Percentiles rank a stretch among this genome's conserved stretches.
phyloP scores from a whole-genome alignment of 441 rosid species.

The Euphorbia celastroides region DNA sequence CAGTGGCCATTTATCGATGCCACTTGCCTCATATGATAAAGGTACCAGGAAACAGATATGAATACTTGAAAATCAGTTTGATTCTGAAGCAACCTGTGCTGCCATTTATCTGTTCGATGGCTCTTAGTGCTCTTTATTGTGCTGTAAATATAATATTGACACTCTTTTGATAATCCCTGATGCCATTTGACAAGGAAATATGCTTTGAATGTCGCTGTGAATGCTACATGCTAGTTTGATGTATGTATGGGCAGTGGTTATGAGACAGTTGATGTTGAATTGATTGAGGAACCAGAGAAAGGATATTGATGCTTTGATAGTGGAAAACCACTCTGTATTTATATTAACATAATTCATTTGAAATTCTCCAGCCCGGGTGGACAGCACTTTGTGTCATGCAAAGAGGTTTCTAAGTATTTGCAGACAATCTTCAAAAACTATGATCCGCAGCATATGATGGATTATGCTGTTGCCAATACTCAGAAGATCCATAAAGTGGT shows the following conservation, averaged over 20 bases:
- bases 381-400: conserved; percentile 60
- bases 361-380: conserved; percentile 52
- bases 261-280: not conserved
- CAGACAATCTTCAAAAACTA: conserved; percentile 34
- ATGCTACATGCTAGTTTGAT: not conserved
- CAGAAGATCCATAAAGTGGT: conserved; percentile 25
- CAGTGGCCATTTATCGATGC: not conserved
- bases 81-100: not conserved
- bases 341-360: not conserved
- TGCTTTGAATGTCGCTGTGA: not conserved
- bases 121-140: not conserved
- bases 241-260: not conserved
- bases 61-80: not conserved
- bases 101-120: not conserved
- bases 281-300: not conserved
- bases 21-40: not conserved
- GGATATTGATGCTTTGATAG: not conserved
- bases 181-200: not conserved
- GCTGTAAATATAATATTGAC: not conserved
- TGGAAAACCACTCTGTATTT: not conserved
- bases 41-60: not conserved
- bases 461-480: conserved; percentile 21
- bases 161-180: not conserved
- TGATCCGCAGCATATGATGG: conserved; percentile 20
- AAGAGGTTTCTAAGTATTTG: conserved; percentile 58